phyloP scores from a whole-genome alignment of 805 yeast genomes.

The Pichia exigua region DNA sequence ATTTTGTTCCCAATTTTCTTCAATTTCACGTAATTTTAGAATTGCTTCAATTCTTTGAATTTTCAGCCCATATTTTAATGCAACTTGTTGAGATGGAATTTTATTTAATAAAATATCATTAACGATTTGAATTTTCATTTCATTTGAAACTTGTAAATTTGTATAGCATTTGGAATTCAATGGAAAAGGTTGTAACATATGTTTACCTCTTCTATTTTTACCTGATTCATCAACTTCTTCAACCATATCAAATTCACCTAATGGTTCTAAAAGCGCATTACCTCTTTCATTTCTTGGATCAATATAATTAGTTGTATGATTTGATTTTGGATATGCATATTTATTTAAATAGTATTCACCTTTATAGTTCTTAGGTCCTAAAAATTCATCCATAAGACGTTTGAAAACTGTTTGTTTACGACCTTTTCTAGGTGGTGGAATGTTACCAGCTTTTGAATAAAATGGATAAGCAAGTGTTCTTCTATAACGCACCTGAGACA shows the following conservation, averaged over 20 bases:
- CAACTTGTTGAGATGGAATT: conserved; percentile 60
- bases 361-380: conserved; percentile 77
- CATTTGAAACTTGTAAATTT: conserved; percentile 49
- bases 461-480: conserved; percentile 48
- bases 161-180: conserved; percentile 63
- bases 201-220: conserved; percentile 12
- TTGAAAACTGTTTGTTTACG: conserved; percentile 46
- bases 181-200: conserved; percentile 72
- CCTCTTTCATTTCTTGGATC: conserved; percentile 46
- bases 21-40: conserved; percentile 56
- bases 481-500: conserved; percentile 40
- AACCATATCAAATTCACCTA: conserved; percentile 10
- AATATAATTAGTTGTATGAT: conserved; percentile 68
- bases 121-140: conserved; percentile 53
- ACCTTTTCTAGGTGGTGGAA: conserved; percentile 29
- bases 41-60: conserved; percentile 89
- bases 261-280: conserved; percentile 18
- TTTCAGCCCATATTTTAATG: conserved; percentile 71
- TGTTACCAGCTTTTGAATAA: conserved; percentile 37
- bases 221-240: conserved; percentile 15
- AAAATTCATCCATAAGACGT: conserved; percentile 59
- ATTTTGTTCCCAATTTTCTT: conserved; percentile 48
- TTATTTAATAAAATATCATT: conserved; percentile 42
- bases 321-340: conserved; percentile 57
- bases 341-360: conserved; percentile 77